Evolutionary conservation across 208 protist genomes (phyloP), one percentile per base, ranked within the genome.

Genomic region (Wallacemonas sp.): DNA sequence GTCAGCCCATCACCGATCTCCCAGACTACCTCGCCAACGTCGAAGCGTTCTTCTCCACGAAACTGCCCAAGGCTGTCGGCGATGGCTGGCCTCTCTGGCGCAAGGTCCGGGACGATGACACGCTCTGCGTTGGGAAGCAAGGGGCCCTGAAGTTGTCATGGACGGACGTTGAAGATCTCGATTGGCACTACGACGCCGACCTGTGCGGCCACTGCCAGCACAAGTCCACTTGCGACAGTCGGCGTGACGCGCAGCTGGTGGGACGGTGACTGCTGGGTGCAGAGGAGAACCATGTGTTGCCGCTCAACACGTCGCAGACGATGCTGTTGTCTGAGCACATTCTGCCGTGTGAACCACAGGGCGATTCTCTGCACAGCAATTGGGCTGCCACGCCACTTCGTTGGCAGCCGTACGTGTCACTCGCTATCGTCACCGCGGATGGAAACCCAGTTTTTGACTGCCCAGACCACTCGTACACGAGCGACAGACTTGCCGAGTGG

Each of bases 1-100:
- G 6, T 24, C 26, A 58, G 14, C 52, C 52, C 29, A 58, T 58
- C 52, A n/a, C 32, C 24, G 52, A 58, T 21, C 52, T 58, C 52
- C 29, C 2, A 5, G 1, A 21, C 11, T 58, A 39, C 52, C 12
- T 33, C 19, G 52, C 3, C 17, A 16, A 41, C 29, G 52, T 58
- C 16, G n/a, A 8, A 3, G 4, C 4, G 16, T 58, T 58, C 19
- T 58, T 58, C 32, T 21, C 30, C 4, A 16, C 9, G 5, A 58
- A 24, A 29, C 52, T 58, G 3, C 26, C 52, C n/a, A 58, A 6
- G 6, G 26, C 52, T 21, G 52, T 58, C 8, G 52, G 52, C n/a
- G 26, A 33, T 21, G 32, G 30, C 16, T 39, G 52, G 30, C 52
- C 32, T 5, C 3, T 33, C n/a, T 33, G 36, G 36, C 36, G 14